These are phyloP conservation scores for Lipomyces sp. DNA, from an alignment of 805 yeast species.

Conservation along the genomic window DNA sequence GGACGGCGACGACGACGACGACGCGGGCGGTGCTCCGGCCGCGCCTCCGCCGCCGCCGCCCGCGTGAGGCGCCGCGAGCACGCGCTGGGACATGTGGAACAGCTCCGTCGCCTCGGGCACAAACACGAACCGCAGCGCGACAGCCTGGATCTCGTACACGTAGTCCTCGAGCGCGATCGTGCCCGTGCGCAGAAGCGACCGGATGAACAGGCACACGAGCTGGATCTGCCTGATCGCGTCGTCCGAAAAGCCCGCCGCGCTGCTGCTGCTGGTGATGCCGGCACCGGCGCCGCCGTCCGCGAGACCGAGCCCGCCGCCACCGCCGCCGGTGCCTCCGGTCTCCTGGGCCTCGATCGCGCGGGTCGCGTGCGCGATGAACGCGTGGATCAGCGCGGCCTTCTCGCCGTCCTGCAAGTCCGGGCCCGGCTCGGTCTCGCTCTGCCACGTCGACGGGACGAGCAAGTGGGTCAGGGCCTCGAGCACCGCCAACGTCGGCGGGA, in stretches of 20 bases:
- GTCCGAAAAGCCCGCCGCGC: not conserved
- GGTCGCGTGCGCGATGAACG: slow-evolving; percentile 21
- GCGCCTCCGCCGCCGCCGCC: not conserved
- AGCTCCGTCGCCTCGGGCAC: slow-evolving; percentile 23
- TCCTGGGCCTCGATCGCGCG: slow-evolving; percentile 10
- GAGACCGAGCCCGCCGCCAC: no score
- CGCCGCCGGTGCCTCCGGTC: no score
- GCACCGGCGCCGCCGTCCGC: no score
- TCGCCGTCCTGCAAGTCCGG: slow-evolving; percentile 16
- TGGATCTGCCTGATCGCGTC: slow-evolving; percentile 17
- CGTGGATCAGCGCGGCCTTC: slow-evolving; percentile 18
- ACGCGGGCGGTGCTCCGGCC: no score
- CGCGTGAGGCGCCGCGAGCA: not conserved
- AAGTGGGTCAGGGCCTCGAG: slow-evolving; percentile 18
- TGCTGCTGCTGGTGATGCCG: not conserved
- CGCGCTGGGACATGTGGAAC: slow-evolving; percentile 17
- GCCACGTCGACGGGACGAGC: not conserved
- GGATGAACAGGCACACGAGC: slow-evolving; percentile 23
- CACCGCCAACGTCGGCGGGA: slow-evolving; percentile 22
- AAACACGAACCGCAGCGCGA: slow-evolving; percentile 18
- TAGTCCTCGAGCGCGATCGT: slow-evolving; percentile 19
- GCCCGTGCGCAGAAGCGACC: slow-evolving; percentile 19
- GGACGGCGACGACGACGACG: no score
- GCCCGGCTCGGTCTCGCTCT: not conserved
- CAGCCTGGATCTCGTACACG: slow-evolving; percentile 22